Percentiles rank a stretch among this genome's conserved stretches.
phyloP scores from a whole-genome alignment of 1,284 basidiomycete species.

The Ceraceosorus bombacis region DNA sequence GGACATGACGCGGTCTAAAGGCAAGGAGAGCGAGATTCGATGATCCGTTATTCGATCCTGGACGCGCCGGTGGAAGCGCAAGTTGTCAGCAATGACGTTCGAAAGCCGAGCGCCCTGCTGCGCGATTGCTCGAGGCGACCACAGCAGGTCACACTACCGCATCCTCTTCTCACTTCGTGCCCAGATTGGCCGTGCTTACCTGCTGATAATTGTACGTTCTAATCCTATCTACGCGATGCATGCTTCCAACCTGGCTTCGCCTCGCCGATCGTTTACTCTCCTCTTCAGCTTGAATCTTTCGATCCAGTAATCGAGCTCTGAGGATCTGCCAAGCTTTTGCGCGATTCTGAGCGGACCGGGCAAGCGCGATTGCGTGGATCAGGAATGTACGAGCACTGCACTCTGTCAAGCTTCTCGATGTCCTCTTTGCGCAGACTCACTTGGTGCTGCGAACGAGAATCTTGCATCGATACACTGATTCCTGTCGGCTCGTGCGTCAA shows the following conservation, averaged over 20 bases:
- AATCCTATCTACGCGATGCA: constrained; percentile 42
- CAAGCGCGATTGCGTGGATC: too few species aligned
- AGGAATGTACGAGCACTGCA: too few species aligned
- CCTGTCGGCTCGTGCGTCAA: constrained; percentile 88
- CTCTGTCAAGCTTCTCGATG: too few species aligned
- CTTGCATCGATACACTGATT: constrained; percentile 95
- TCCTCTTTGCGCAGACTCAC: background rate
- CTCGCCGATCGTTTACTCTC: constrained; percentile 31
- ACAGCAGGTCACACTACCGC: too few species aligned
- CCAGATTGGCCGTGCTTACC: constrained; percentile 6
- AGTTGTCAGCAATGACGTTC: too few species aligned
- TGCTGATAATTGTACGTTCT: constrained; percentile 47
- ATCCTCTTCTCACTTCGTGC: too few species aligned
- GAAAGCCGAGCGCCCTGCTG: too few species aligned
- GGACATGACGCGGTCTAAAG: too few species aligned
- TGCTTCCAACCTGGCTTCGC: constrained; percentile 39
- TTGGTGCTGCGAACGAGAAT: constrained; percentile 90
- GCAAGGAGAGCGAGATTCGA: constrained; percentile 29
- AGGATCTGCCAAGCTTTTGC: constrained; percentile 44
- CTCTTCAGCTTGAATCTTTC: constrained; percentile 33
- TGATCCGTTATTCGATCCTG: constrained; percentile 46
- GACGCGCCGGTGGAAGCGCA: too few species aligned
- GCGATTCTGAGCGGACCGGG: constrained; percentile 21
- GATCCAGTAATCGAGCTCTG: constrained; percentile 39
- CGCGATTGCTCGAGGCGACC: too few species aligned